A percentile compares a stretch with the other conserved stretches of the same genome.
phyloP scores from a whole-genome alignment of 345 rosid genomes.

The Conringia planisiliqua region DNA sequence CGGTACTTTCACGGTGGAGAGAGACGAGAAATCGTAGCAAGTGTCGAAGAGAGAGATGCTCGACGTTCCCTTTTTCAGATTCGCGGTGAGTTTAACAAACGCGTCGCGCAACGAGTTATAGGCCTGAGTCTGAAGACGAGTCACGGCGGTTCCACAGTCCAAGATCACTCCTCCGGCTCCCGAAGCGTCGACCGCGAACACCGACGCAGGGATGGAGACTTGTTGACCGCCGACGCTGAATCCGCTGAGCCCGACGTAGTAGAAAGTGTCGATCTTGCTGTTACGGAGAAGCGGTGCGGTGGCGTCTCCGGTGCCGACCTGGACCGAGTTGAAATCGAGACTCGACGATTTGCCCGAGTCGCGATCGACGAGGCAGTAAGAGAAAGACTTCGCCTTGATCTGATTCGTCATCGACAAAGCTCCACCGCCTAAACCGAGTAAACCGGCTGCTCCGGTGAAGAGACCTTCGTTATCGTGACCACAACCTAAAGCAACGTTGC shows the following conservation, averaged over 20 bases:
- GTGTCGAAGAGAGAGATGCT: slow-evolving; percentile 85
- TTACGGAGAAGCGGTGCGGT: slow-evolving; percentile 58
- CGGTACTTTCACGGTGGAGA: slow-evolving; percentile 61
- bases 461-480: slow-evolving; percentile 90
- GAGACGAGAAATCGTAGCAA: slow-evolving; percentile 75
- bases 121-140: slow-evolving; percentile 76
- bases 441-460: slow-evolving; percentile 77
- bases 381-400: slow-evolving; percentile 70
- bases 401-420: slow-evolving; percentile 65
- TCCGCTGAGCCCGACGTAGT: slow-evolving; percentile 75
- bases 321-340: slow-evolving; percentile 77
- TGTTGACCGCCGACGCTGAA: slow-evolving; percentile 79
- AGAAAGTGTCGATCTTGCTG: slow-evolving; percentile 71
- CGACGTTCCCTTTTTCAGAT: slow-evolving; percentile 37
- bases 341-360: slow-evolving; percentile 63
- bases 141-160: slow-evolving; percentile 91
- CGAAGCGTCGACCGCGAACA: slow-evolving; percentile 59
- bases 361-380: slow-evolving; percentile 87
- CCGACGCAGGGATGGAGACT: slow-evolving; percentile 52
- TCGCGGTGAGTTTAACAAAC: slow-evolving; percentile 41
- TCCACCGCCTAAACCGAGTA: slow-evolving; percentile 96
- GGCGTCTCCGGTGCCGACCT: slow-evolving; percentile 38
- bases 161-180: slow-evolving; percentile 82
- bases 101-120: slow-evolving; percentile 76
- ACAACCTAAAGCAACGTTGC: slow-evolving; percentile 62